Evolutionary conservation across 441 rosid genomes (phyloP), one percentile per base, ranked within the genome.

Genomic region (Adansonia gregorii): DNA sequence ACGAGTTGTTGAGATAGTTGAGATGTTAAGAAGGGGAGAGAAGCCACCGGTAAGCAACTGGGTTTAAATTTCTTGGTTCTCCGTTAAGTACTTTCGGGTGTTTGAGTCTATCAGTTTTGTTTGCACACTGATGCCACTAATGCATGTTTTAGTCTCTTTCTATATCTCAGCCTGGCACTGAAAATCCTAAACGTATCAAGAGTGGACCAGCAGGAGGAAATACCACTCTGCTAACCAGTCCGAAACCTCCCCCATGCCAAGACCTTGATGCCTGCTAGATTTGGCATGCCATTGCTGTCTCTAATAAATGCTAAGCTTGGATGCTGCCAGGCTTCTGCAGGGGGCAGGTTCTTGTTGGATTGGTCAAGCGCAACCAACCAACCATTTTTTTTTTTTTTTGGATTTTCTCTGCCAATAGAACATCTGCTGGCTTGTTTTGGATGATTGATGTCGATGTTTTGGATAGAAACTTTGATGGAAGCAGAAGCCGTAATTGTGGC

Each of bases 151-250:
- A n/a, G 58, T 39, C 52, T 72, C 27, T 73, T 35, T 72, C 61
- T 63, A 20, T 76, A 63, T 80, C 77, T 61, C 89, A 97, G 99
- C 97, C 80, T 72, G 99, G 99, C 80, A 97, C 99, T 60, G 98
- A 97, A 81, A 94, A 97, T 76, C 91, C 98, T 0, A 86, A 93
- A 51, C 96, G 99, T 70, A 84, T 88, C 17, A 97, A 24, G 83
- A 51, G 87, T 49, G 99, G 98, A 78, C 99, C 99, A 69, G 98
- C 90, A 85, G 98, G 99, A 79, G 99, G 99, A 75, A 93, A 93
- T 80, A 93, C 83, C 9, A 93, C 93, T 73, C 81, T 97, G 84
- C 89, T 88, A 0, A 78, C 88, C 0, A 98, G 94, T 78, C 98
- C 98, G 1, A 90, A 87, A 81, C 93, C 97, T 73, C 98, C 98